Conservation (phyloP, 345 rosid genomes). For the Leavenworthia alabamica region DNA sequence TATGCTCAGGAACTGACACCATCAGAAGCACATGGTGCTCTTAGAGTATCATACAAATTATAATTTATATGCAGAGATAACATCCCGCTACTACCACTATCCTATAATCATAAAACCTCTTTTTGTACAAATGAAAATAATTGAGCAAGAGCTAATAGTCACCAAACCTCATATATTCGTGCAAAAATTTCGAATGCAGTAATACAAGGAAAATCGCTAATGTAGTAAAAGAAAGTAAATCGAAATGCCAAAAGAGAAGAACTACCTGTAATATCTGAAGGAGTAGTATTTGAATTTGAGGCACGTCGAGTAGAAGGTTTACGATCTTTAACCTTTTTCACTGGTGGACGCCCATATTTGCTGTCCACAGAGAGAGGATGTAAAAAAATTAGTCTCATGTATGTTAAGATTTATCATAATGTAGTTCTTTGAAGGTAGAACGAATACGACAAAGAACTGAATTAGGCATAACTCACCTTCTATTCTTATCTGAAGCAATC, state of each 20-base stretch:
- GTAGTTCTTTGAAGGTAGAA: conserved; percentile 14
- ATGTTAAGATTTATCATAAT: not conserved
- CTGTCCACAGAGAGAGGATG: conserved; percentile 37
- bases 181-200: too few relatives aligned
- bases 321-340: conserved; percentile 73
- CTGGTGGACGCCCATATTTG: conserved; percentile 83
- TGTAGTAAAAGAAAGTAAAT: not conserved
- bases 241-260: not conserved
- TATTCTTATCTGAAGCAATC: conserved; percentile 58
- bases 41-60: not conserved
- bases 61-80: conserved; percentile 4
- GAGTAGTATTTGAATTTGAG: conserved; percentile 36
- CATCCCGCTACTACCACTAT: conserved; percentile 1
- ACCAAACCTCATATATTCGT: conserved; percentile 12
- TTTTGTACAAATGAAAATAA: not conserved
- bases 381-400: not conserved
- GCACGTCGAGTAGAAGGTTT: conserved; percentile 54
- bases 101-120: not conserved
- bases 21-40: conserved; percentile 8
- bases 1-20: conserved; percentile 5
- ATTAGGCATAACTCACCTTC: conserved; percentile 48
- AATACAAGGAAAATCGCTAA: not conserved
- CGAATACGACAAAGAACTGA: not conserved
- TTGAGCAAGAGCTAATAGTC: conserved; percentile 4
- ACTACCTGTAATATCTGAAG: conserved; percentile 64